A percentile compares a stretch with the other conserved stretches of the same genome.
Evolutionary conservation across 768 basidiomycete species (phyloP).

Genomic region (Leccinum obscurum): DNA sequence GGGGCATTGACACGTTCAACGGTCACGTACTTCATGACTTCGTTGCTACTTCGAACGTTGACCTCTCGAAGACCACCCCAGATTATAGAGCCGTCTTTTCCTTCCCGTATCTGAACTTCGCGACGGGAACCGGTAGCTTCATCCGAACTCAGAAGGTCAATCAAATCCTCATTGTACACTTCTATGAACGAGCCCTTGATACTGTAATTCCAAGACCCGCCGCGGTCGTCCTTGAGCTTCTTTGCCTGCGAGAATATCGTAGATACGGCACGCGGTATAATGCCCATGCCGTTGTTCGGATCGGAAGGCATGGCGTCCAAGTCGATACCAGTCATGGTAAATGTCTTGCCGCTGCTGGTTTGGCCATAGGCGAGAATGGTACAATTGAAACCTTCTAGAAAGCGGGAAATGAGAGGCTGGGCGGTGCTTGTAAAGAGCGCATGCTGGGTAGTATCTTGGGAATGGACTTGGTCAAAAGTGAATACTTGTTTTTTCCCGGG

Average conservation of each 20-base stretch:
- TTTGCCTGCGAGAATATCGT: conserved; percentile 81
- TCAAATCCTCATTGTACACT: conserved; percentile 98
- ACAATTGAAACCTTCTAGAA: conserved; percentile 94
- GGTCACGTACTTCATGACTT: conserved; percentile 87
- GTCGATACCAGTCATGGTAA: conserved; percentile 96
- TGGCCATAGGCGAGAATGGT: conserved; percentile 49
- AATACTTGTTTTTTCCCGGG: conserved; percentile 81
- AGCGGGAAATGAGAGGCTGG: conserved; percentile 80
- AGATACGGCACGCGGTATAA: conserved; percentile 91
- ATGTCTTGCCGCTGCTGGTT: conserved; percentile 42
- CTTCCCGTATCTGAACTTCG: conserved; percentile 94
- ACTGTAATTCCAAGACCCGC: conserved; percentile 70
- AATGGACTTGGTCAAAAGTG: conserved; percentile 92
- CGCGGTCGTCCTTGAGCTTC: conserved; percentile 75
- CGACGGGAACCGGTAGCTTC: conserved; percentile 66
- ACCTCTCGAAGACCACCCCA: conserved; percentile 96
- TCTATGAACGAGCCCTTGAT: conserved; percentile 95
- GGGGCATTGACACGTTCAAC: conserved; percentile 5
- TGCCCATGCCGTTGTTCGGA: conserved; percentile 84
- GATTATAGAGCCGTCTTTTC: conserved; percentile 94
- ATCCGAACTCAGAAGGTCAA: conserved; percentile 85
- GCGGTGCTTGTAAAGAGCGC: conserved; percentile 85
- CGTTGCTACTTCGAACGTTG: conserved; percentile 74
- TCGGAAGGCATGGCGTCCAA: conserved; percentile 85
- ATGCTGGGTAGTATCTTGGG: conserved; percentile 82